Base-by-base conservation (phyloP, 768 basidiomycete species). In the Chiua virens region DNA sequence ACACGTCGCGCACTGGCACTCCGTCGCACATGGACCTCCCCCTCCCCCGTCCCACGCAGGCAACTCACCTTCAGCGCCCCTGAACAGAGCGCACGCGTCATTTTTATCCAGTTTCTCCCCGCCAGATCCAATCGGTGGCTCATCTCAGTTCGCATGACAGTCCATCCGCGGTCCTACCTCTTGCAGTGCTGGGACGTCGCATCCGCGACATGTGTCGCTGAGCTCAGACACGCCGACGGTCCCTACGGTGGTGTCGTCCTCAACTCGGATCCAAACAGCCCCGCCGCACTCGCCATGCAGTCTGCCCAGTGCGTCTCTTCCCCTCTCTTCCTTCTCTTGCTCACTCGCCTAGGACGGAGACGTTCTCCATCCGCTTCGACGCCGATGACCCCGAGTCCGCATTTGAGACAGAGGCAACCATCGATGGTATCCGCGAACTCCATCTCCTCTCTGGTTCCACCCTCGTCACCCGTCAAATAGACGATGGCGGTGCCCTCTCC, bases 101-200 rank as follows among this genome's bases (percentile, higher is more conserved):
- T 79, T 4, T 73, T 73, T 18, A 63, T 83, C 17, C 65, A 76
- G 38, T 79, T 85, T 56, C 54, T 85, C 0, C 77, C 78, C 0
- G 72, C 67, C 0, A 56, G 68, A n/a, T 69, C 65, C 4, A 67
- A 66, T 30, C 70, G 73, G 7, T 79, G 75, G 66, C 60, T 86
- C 8, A 58, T 86, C 21, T 80, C 80, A 0, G 62, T 82, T 27
- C 70, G 69, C 0, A 68, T 55, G 56, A 58, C 52, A 1, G 50
- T 49, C 0, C 63, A 49, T 1, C 59, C 62, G 0, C 62, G 67
- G 17, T 42, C 54, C 13, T 75, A 72, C 25, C 65, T 65, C 21
- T 49, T 86, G 23, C 79, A 81, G 35, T 82, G 82, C 56, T 86
- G 85, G 85, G 80, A 86, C 54, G 40, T 83, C 9, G 42, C 61